A percentile compares a stretch with the other conserved stretches of the same genome.
phyloP scores from a whole-genome alignment of 2,329 filamentous ascomycete genomes.

The Botrytis squamosa region DNA sequence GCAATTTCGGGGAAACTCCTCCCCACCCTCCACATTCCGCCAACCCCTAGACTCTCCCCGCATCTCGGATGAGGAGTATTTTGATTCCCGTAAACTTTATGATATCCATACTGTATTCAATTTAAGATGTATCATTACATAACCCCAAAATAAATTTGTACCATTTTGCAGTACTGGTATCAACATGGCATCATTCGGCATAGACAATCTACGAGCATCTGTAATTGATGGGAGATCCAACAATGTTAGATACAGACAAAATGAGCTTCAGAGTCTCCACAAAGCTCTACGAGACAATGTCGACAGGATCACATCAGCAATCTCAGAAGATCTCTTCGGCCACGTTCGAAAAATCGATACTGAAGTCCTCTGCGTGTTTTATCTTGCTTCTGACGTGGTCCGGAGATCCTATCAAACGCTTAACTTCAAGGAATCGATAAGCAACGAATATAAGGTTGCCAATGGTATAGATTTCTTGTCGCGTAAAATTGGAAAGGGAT shows the following conservation, averaged over 20 bases:
- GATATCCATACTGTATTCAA: not conserved
- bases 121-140: not conserved
- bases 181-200: not conserved
- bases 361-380: not conserved
- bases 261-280: not conserved
- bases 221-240: not conserved
- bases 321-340: not conserved
- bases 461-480: not conserved
- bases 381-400: not conserved
- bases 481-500: not conserved
- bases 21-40: not conserved
- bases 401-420: not conserved
- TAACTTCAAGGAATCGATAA: not conserved
- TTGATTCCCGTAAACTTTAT: not conserved
- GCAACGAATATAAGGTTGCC: not conserved
- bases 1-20: not conserved
- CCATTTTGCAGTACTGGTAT: not conserved
- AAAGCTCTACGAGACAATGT: not conserved
- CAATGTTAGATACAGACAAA: not conserved
- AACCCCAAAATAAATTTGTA: not conserved
- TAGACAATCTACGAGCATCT: not conserved
- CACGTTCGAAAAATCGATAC: not conserved
- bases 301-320: not conserved
- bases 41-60: not conserved
- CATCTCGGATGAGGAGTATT: not conserved